Evolutionary conservation across 108 stramenopile species (phyloP).

Genomic region (Discostella pseudostelligera): DNA sequence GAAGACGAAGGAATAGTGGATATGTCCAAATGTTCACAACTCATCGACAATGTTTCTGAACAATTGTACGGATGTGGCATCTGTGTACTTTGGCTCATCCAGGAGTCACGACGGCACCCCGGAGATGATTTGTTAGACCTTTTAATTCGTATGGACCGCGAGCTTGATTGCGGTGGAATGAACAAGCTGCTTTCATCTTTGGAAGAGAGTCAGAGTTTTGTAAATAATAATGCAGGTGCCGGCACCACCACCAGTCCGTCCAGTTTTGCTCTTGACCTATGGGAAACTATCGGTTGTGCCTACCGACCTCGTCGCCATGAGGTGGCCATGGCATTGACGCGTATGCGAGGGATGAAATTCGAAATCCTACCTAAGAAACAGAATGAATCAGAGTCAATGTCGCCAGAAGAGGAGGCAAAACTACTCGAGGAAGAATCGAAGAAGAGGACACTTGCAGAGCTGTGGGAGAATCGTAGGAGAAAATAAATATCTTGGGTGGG

Average conservation of each 20-base stretch:
- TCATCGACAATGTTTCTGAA: constrained; percentile 48
- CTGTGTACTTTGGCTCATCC: constrained; percentile 71
- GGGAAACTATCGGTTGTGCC: constrained; percentile 61
- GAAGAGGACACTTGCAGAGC: constrained; percentile 61
- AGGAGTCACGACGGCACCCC: constrained; percentile 47
- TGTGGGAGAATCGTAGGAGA: constrained; percentile 68
- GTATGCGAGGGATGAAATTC: constrained; percentile 71
- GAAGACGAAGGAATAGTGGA: constrained; percentile 78
- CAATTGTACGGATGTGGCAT: constrained; percentile 82
- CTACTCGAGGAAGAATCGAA: constrained; percentile 54
- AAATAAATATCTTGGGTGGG: constrained; percentile 4
- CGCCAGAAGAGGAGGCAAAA: constrained; percentile 43
- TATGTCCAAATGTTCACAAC: constrained; percentile 80
- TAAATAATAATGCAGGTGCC: background rate
- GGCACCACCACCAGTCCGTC: constrained; percentile 15
- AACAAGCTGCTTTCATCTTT: constrained; percentile 29
- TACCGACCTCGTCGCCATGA: constrained; percentile 76
- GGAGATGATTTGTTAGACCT: constrained; percentile 55
- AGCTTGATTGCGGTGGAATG: constrained; percentile 56
- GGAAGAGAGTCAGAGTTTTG: background rate
- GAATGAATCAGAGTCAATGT: constrained; percentile 33
- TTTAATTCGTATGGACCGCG: constrained; percentile 52
- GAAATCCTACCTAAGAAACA: constrained; percentile 61
- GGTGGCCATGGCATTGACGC: constrained; percentile 77
- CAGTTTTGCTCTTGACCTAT: constrained; percentile 38